Evolutionary conservation across 306 rosid species (phyloP).

Genomic region (Quercus wislizeni): DNA sequence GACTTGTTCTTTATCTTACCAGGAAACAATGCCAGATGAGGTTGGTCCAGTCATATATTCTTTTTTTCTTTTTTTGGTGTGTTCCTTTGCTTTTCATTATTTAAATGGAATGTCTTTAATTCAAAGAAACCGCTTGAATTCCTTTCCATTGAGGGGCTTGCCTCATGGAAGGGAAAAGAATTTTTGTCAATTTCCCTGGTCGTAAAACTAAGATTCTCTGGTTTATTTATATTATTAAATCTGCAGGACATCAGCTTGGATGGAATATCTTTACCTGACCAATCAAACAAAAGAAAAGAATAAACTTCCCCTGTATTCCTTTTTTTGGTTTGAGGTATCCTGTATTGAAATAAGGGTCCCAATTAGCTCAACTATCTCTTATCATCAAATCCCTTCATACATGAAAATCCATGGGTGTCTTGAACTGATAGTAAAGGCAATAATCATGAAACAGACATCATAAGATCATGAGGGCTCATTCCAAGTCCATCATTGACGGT

Average conservation of each 20-base stretch:
- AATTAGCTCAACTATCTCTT: no score
- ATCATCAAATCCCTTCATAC: no score
- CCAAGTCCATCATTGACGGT: background rate
- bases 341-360: background rate
- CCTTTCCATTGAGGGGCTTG: slow-evolving; percentile 51
- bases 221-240: background rate
- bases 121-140: slow-evolving; percentile 50
- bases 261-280: slow-evolving; percentile 17
- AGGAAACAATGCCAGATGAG: slow-evolving; percentile 17
- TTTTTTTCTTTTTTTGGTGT: background rate
- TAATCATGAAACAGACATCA: no score
- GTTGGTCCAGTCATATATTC: background rate
- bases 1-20: slow-evolving; percentile 14
- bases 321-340: background rate
- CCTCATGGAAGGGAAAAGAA: slow-evolving; percentile 42
- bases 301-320: background rate
- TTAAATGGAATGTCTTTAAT: slow-evolving; percentile 34
- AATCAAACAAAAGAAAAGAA: slow-evolving; percentile 18
- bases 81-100: slow-evolving; percentile 31
- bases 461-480: background rate
- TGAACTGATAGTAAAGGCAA: no score
- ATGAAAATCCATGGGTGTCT: no score
- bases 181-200: slow-evolving; percentile 9
- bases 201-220: background rate
- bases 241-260: background rate